Percentiles rank a stretch among this genome's conserved stretches.
Evolutionary conservation across 768 basidiomycete species (phyloP).

Genomic region (Hemileccinum rubropunctum): DNA sequence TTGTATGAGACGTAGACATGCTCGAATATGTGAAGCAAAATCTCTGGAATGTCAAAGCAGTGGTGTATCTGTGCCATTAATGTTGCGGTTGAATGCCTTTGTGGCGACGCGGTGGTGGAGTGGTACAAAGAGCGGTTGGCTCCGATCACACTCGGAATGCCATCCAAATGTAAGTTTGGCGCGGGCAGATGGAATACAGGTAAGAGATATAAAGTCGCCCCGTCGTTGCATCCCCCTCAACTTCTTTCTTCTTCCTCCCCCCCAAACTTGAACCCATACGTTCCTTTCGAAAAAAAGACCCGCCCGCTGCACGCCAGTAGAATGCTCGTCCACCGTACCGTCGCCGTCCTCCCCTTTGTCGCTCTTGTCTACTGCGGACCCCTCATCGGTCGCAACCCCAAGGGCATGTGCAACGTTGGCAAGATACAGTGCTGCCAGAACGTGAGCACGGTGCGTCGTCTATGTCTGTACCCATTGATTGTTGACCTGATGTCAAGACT

Average conservation of each 20-base stretch:
- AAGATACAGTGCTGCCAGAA: slow-evolving; percentile 21
- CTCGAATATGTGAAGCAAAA: too few species aligned
- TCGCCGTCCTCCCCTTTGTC: slow-evolving; percentile 19
- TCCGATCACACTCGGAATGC: too few species aligned
- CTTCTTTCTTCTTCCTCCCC: slow-evolving; percentile 2
- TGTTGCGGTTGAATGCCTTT: too few species aligned
- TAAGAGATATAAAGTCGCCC: slow-evolving; percentile 19
- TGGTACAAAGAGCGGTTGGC: too few species aligned
- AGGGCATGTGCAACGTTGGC: slow-evolving; percentile 24
- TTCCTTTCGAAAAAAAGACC: slow-evolving; percentile 21
- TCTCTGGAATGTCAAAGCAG: too few species aligned
- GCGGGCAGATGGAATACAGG: slow-evolving; percentile 10
- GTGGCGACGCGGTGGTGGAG: too few species aligned
- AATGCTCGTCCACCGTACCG: slow-evolving; percentile 14
- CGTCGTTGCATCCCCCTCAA: slow-evolving; percentile 5
- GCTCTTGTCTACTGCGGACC: slow-evolving; percentile 17
- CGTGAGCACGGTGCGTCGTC: slow-evolving; percentile 15
- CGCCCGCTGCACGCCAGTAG: slow-evolving; percentile 5
- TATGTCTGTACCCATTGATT: neutral
- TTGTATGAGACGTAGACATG: too few species aligned
- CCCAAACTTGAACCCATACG: slow-evolving; percentile 16
- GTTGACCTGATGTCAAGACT: slow-evolving; percentile 5
- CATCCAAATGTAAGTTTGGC: neutral
- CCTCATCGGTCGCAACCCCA: slow-evolving; percentile 23
- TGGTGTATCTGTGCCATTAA: too few species aligned